Evolutionary conservation across 768 basidiomycete genomes (phyloP).

Genomic region (Lanmaoa pseudosensibilis): DNA sequence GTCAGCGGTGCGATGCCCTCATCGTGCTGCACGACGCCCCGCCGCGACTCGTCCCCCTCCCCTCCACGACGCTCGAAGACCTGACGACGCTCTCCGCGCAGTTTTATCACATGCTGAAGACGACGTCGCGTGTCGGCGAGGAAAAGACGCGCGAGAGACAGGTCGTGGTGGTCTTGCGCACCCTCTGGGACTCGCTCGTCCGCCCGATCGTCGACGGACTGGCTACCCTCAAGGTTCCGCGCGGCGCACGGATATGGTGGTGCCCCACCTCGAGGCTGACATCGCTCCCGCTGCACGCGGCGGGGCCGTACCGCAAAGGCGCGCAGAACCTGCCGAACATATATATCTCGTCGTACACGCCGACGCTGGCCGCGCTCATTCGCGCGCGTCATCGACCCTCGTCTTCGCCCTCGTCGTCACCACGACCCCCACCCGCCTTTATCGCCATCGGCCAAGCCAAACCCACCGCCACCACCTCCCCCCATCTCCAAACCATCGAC

Average conservation of each 20-base stretch:
- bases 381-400: conserved; percentile 15
- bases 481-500: conserved; percentile 15
- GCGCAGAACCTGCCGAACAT: conserved; percentile 12
- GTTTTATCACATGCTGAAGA: conserved; percentile 7
- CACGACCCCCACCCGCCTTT: conserved; percentile 4
- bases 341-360: conserved; percentile 37
- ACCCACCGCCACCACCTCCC: neutral
- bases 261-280: conserved; percentile 34
- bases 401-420: neutral
- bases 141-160: conserved; percentile 25
- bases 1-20: conserved; percentile 39
- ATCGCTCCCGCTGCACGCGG: conserved; percentile 34
- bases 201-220: conserved; percentile 20
- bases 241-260: conserved; percentile 34
- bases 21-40: conserved; percentile 27
- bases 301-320: conserved; percentile 29
- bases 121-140: conserved; percentile 12
- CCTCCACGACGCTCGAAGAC: conserved; percentile 8
- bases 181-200: conserved; percentile 29
- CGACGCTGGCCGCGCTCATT: conserved; percentile 31
- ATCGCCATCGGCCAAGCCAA: conserved; percentile 25
- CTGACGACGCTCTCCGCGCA: conserved; percentile 7
- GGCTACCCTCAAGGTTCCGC: conserved; percentile 7
- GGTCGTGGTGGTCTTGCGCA: conserved; percentile 14
- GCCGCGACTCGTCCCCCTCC: conserved; percentile 24